phyloP scores from a whole-genome alignment of 345 rosid genomes.

The Hypericum androsaemum region DNA sequence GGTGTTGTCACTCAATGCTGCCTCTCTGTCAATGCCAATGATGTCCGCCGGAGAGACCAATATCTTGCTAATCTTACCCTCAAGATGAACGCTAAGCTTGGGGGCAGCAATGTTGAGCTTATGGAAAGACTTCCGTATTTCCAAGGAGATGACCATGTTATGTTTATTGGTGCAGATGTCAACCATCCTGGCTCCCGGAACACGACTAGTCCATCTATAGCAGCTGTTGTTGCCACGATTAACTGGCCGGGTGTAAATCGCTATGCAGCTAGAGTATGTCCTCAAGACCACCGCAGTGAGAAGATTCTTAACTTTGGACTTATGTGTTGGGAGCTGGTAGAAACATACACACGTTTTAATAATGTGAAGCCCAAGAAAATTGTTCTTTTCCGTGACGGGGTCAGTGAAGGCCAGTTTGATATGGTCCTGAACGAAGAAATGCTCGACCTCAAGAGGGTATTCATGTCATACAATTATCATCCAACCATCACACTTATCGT shows the following conservation, averaged over 20 bases:
- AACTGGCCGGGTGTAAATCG: conserved; percentile 89
- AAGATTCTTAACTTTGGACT: conserved; percentile 53
- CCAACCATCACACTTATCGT: conserved; percentile 67
- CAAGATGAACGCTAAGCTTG: conserved; percentile 93
- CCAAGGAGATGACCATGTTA: conserved; percentile 34
- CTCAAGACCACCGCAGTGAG: conserved; percentile 55
- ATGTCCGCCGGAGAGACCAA: conserved; percentile 32
- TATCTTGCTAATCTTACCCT: conserved; percentile 67
- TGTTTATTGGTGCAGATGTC: conserved; percentile 90
- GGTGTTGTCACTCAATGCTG: conserved; percentile 88
- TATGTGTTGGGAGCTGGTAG: conserved; percentile 58
- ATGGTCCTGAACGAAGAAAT: conserved; percentile 76
- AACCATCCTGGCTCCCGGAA: conserved; percentile 62
- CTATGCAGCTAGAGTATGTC: conserved; percentile 62
- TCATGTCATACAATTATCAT: conserved; percentile 23
- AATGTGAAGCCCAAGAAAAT: conserved; percentile 44
- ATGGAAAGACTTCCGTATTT: conserved; percentile 41
- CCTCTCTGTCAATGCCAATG: conserved; percentile 34
- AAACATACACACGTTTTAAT: conserved; percentile 33
- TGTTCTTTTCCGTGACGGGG: conserved; percentile 82
- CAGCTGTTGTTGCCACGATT: conserved; percentile 71
- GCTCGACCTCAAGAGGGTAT: conserved; percentile 38
- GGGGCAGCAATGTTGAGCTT: conserved; percentile 83
- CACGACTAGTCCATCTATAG: conserved; percentile 63
- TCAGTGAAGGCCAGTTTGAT: conserved; percentile 71